Base-by-base conservation (phyloP, 1,139 yeast genomes). In the Hyphopichia burtonii region DNA sequence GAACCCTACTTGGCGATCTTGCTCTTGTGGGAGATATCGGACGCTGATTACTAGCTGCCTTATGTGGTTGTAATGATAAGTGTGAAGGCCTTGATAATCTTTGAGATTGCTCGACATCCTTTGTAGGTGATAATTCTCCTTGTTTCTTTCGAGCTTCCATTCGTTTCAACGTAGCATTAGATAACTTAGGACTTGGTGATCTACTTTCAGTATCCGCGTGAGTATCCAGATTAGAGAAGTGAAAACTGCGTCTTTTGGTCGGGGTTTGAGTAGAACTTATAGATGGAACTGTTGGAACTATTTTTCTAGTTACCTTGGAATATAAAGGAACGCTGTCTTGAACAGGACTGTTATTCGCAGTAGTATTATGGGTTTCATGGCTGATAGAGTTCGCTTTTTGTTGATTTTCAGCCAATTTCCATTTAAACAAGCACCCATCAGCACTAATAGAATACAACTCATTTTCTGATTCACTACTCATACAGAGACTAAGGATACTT, bases 341-440 rank as follows among this genome's bases (percentile, higher is more conserved):
- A 17, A 18, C 6, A 25, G 23, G 8, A 36, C 41, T 17, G 17
- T 32, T n/a, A 15, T 22, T 12, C n/a, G n/a, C n/a, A 12, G 20
- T 25, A 30, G 17, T 16, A 40, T 47, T 15, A 16, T 39, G 7
- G 11, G 12, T 25, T 4, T 25, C 28, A 25, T 8, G 3, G n/a
- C 4, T 10, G 4, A 25, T 4, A 11, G n/a, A 12, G 3, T 11
- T 8, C 12, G n/a, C 7, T 40, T 22, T 33, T 28, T 38, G 38
- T 6, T 17, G n/a, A 31, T 8, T n/a, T n/a, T 19, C 25, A 7
- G 15, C 19, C n/a, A 66, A 38, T 17, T 48, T 54, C 83, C 83
- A 79, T n/a, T 55, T 56, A 43, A 79, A 77, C 39, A 78, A 51
- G 50, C 83, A 78, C 0, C 83, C 83, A 49, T 74, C 82, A 9